A percentile compares a stretch with the other conserved stretches of the same genome.
Evolutionary conservation across 1,284 basidiomycete genomes (phyloP).

Genomic region (Heterobasidion occidentale): DNA sequence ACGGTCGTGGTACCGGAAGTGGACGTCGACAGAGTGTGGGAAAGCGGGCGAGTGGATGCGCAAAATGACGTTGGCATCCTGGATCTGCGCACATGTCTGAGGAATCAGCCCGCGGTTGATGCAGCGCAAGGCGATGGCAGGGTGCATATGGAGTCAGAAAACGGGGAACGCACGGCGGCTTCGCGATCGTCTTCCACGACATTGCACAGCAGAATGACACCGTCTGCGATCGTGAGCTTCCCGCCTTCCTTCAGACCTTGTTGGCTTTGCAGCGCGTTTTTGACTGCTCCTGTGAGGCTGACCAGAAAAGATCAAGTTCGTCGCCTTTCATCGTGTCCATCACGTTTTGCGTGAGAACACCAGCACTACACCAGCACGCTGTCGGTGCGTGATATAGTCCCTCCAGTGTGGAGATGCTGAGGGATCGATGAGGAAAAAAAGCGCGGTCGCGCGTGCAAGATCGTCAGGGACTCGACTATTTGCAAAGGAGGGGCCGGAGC

Average conservation of each 20-base stretch:
- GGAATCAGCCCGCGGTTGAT: too few species aligned
- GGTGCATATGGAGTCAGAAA: not conserved
- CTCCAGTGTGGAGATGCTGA: not conserved
- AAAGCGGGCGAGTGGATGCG: not conserved
- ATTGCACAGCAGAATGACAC: not conserved
- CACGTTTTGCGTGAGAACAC: not conserved
- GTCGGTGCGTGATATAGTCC: not conserved
- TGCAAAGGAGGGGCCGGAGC: too few species aligned
- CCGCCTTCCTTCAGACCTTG: not conserved
- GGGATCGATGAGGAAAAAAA: not conserved
- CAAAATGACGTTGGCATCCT: not conserved
- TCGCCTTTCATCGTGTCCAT: not conserved
- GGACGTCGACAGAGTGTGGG: not conserved
- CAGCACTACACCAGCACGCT: not conserved
- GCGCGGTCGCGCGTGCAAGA: too few species aligned
- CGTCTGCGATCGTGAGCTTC: not conserved
- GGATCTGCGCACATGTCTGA: not conserved
- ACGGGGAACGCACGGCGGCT: not conserved
- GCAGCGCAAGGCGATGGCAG: not conserved
- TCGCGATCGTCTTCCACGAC: not conserved
- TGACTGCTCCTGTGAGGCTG: not conserved
- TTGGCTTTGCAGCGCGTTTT: not conserved
- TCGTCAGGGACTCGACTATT: too few species aligned
- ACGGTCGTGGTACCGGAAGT: not conserved
- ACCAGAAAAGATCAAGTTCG: not conserved